These are phyloP conservation scores for Maudiozyma saulgeensis DNA, from an alignment of 805 yeast species.

Conservation along the genomic window DNA sequence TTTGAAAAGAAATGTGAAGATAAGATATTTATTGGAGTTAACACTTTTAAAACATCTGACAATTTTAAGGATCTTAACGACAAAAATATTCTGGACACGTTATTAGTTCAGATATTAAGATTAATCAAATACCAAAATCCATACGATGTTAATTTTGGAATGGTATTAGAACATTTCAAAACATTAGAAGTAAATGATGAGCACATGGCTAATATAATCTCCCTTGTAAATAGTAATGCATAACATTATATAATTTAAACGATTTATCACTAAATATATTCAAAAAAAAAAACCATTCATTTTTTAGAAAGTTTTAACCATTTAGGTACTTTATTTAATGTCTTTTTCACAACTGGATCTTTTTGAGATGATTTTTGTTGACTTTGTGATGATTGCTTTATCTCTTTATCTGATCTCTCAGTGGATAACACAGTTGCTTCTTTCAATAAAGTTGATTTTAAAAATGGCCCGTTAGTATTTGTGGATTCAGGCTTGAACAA, in stretches of 20 bases:
- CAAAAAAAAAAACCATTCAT: slow-evolving; percentile 6
- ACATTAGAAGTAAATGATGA: slow-evolving; percentile 7
- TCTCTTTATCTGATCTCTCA: background rate
- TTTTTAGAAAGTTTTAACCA: slow-evolving; percentile 35
- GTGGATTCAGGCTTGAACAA: slow-evolving; percentile 24
- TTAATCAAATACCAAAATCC: slow-evolving; percentile 10
- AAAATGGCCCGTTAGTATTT: slow-evolving; percentile 15
- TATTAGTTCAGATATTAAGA: slow-evolving; percentile 9
- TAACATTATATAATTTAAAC: background rate
- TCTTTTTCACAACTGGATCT: slow-evolving; percentile 1
- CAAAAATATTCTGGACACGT: slow-evolving; percentile 1
- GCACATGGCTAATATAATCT: background rate
- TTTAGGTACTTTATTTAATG: slow-evolving; percentile 29
- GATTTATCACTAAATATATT: slow-evolving; percentile 1
- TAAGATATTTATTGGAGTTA: background rate
- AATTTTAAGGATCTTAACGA: background rate
- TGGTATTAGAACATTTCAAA: slow-evolving; percentile 9
- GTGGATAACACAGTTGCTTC: slow-evolving; percentile 19
- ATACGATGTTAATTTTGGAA: slow-evolving; percentile 9
- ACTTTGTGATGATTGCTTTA: background rate
- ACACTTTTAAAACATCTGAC: background rate
- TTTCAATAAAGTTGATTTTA: slow-evolving; percentile 23
- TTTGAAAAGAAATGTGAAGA: background rate
- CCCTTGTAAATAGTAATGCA: slow-evolving; percentile 6
- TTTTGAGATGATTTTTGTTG: background rate